Evolutionary conservation across 768 basidiomycete species (phyloP).

Genomic region (Suillus discolor): DNA sequence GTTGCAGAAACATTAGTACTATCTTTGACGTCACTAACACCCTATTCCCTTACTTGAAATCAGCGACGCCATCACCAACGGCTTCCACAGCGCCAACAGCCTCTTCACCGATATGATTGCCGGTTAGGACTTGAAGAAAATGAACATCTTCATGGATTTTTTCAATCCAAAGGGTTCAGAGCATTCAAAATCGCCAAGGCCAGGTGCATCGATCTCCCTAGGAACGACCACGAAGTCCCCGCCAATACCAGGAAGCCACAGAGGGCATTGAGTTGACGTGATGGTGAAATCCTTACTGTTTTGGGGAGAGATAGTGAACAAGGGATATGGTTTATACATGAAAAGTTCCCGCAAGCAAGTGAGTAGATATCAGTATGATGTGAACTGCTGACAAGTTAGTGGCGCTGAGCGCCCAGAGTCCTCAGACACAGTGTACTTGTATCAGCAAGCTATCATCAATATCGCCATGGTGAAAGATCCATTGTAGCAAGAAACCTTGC

Average conservation of each 20-base stretch:
- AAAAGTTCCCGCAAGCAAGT: neutral
- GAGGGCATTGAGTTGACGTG: constrained; percentile 17
- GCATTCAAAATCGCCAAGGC: constrained; percentile 43
- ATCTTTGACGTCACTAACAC: constrained; percentile 27
- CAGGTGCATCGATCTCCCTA: constrained; percentile 35
- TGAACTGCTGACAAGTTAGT: neutral
- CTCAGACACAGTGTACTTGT: too few species aligned
- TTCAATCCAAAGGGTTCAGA: constrained; percentile 49
- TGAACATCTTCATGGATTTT: constrained; percentile 17
- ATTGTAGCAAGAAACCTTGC: neutral
- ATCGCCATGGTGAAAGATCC: neutral
- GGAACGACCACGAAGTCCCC: constrained; percentile 13
- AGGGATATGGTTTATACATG: neutral
- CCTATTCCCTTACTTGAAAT: constrained; percentile 39
- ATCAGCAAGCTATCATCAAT: neutral
- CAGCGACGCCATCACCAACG: constrained; percentile 40
- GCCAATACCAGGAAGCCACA: constrained; percentile 21
- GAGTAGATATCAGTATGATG: neutral
- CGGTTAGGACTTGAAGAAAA: constrained; percentile 36
- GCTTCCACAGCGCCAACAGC: constrained; percentile 39
- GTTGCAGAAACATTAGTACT: neutral
- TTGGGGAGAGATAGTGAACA: neutral
- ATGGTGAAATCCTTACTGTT: too few species aligned
- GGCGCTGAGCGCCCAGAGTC: too few species aligned
- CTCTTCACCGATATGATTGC: constrained; percentile 39